Evolutionary conservation across 768 basidiomycete genomes (phyloP).

Genomic region (Cystobasidium ongulense): DNA sequence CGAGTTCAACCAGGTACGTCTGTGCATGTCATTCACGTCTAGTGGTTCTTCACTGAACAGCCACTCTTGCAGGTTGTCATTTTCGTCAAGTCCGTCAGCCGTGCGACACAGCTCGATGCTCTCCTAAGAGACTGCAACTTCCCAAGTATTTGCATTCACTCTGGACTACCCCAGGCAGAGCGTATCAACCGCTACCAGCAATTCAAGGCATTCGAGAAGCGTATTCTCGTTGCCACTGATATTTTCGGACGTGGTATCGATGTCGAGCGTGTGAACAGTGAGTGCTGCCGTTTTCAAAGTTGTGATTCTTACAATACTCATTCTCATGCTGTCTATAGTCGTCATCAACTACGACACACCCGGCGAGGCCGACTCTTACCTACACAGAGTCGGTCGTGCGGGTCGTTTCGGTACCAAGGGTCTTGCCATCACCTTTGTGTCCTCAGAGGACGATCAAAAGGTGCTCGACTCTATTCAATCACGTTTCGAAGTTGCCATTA

Average conservation of each 20-base stretch:
- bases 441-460: conserved; percentile 82
- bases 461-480: conserved; percentile 93
- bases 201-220: conserved; percentile 99
- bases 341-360: conserved; percentile 99
- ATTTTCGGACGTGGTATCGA: conserved; percentile 99
- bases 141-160: conserved; percentile 95
- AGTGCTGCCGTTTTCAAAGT: not conserved
- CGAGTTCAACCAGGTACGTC: conserved; percentile 89
- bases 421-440: conserved; percentile 92
- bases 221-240: conserved; percentile 95
- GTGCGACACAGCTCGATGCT: conserved; percentile 93
- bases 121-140: conserved; percentile 94
- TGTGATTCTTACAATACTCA: not conserved
- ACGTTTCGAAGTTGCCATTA: conserved; percentile 92
- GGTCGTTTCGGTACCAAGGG: conserved; percentile 99
- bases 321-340: conserved; percentile 44
- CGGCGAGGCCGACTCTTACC: conserved; percentile 92
- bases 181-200: conserved; percentile 92
- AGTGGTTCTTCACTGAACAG: not conserved
- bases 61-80: conserved; percentile 73
- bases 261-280: conserved; percentile 92
- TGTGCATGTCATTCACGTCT: not conserved
- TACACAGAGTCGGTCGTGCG: conserved; percentile 97
- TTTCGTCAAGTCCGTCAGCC: conserved; percentile 95
- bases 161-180: conserved; percentile 86